Base-by-base conservation (phyloP, 129 eudicot genomes). In the Tagetes patula region DNA sequence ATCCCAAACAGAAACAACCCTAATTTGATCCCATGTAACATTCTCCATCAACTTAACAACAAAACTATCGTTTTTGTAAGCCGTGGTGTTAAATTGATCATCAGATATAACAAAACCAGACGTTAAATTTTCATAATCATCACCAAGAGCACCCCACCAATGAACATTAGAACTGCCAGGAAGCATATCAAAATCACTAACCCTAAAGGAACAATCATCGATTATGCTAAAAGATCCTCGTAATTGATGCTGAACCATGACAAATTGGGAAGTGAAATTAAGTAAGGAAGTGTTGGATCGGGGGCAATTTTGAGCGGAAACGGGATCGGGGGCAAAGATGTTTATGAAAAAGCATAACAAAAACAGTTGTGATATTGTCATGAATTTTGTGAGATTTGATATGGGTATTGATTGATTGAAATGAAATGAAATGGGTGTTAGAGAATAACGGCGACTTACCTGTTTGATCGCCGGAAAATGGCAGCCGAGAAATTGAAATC, bases 91-190 rank as follows among this genome's bases (percentile, higher is more conserved):
- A 73, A 94, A 82, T 58, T 72, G 81, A 4, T 81, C 78, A 70
- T 90, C 96, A 12, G 96, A 90, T 38, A 90, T 75, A 37, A 84
- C 72, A 50, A 94, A 94, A 68, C 98, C 98, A 71, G 83, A 72
- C 42, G 97, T 94, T 64, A 94, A 74, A 84, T 90, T 94, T 3
- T 76, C 79, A 72, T 90, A 84, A 83, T 82, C 85, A 49, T 79
- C 85, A 27, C 96, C 98, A 4, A 36, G 2, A 6, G 98, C 86
- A 62, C 98, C 98, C 98, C 98, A 90, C 97, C 98, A 94, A 75
- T 80, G 93, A 64, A 94, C 97, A 82, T 94, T 84, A 85, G 86
- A 86, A 20, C 91, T 73, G 43, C 93, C 96, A 37, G 75, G 66
- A 27, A 94, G 87, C 98, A 94, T 94, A 77, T 94, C 98, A 43